phyloP scores from a whole-genome alignment of 75 land plant species.

The Pinus taeda region DNA sequence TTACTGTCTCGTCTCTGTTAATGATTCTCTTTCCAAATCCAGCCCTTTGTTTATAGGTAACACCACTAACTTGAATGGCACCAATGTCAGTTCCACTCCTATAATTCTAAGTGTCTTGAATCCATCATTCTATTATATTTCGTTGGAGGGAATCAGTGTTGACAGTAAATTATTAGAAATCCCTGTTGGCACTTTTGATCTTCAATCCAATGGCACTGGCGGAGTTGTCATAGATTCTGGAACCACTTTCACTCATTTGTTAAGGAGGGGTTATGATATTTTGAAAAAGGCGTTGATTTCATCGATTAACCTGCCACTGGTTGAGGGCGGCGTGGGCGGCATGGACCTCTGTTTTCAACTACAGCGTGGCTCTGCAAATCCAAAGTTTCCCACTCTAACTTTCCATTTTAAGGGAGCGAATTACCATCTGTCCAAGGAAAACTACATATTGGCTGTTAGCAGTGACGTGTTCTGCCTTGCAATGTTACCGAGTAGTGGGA shows the following conservation, averaged over 20 bases:
- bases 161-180: background rate
- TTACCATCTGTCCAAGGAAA: background rate
- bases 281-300: background rate
- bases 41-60: conserved; percentile 10
- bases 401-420: background rate
- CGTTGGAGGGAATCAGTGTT: conserved; percentile 3
- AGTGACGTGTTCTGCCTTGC: background rate
- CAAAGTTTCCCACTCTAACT: background rate
- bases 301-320: background rate
- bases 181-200: background rate
- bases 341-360: background rate
- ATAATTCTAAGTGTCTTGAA: background rate
- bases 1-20: conserved; percentile 19
- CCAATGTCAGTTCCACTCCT: conserved; percentile 1
- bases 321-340: background rate
- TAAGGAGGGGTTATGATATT: background rate
- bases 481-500: background rate
- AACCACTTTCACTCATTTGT: background rate
- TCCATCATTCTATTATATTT: conserved; percentile 8
- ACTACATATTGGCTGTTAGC: background rate
- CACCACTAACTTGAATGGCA: background rate
- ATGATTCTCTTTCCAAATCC: background rate
- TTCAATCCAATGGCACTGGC: background rate
- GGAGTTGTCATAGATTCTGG: conserved; percentile 10
- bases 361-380: background rate